Conservation (phyloP, 257 asterid genomes). For the Perilla frutescens region DNA sequence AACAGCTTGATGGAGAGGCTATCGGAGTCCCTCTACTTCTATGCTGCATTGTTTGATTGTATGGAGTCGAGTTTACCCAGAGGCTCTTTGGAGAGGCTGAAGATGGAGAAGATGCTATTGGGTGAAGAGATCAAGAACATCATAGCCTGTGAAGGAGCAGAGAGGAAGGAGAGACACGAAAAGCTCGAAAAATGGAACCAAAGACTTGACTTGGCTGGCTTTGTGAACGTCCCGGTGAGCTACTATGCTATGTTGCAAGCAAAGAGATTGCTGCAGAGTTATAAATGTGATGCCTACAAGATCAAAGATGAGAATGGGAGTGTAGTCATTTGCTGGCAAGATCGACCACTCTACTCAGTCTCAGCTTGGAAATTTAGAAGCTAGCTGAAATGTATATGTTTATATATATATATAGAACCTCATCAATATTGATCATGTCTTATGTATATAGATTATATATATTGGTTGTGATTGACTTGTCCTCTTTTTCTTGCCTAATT, state of each 20-base stretch:
- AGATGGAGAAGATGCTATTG: constrained; percentile 72
- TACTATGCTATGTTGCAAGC: constrained; percentile 82
- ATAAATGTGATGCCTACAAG: constrained; percentile 71
- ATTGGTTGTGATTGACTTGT: background rate
- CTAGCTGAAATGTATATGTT: too few relatives aligned
- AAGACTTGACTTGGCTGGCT: constrained; percentile 60
- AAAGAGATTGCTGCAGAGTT: constrained; percentile 61
- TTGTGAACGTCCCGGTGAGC: constrained; percentile 59
- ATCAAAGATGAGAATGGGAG: constrained; percentile 70
- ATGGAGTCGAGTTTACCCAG: constrained; percentile 70
- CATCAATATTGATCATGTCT: constrained; percentile 2
- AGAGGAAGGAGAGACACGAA: constrained; percentile 79
- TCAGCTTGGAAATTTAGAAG: constrained; percentile 79
- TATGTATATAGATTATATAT: background rate
- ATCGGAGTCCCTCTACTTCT: constrained; percentile 65
- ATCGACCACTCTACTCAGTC: constrained; percentile 66
- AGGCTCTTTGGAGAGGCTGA: constrained; percentile 61
- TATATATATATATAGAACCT: too few relatives aligned
- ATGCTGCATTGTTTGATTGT: constrained; percentile 79
- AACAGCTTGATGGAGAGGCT: constrained; percentile 70
- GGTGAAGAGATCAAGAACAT: constrained; percentile 82
- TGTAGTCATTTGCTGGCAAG: constrained; percentile 79
- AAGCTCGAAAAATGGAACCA: constrained; percentile 73
- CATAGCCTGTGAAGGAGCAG: constrained; percentile 71
- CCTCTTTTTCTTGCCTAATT: background rate